Base-by-base conservation (phyloP, 2,329 filamentous ascomycete genomes). In the Aspergillus novofumigatus region DNA sequence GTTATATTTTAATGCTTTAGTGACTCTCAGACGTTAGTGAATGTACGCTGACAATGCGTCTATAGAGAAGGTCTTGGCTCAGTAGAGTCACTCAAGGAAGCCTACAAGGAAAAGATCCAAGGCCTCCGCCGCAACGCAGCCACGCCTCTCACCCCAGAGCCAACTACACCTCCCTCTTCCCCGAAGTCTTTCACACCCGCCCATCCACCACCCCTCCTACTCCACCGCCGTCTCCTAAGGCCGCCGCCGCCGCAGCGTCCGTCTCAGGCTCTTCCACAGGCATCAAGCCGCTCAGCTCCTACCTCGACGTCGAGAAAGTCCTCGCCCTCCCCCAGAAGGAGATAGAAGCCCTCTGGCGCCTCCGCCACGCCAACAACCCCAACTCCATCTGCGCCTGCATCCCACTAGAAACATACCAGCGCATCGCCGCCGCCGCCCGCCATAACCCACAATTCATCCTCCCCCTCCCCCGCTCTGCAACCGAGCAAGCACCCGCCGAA, bases 371-470 rank as follows among this genome's bases (percentile, higher is more conserved):
- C 44, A 75, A 81, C 17, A 86, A 89, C 62, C 79, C 86, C 0
- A 82, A 86, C 61, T 89, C 88, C 11, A 84, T 99, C n/a, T 95
- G 91, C 77, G 95, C 94, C 28, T 82, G 86, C 49, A 86, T 99
- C 56, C 88, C 91, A 0, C 74, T 87, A 2, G 72, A 82, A 2
- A 90, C 87, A n/a, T 97, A 92, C 78, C 72, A 78, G 35, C 80
- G 84, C 52, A 91, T 99, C 70, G 85, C 88, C 61, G 72, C 77
- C 0, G 85, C 86, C 2, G 94, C 92, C 14, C 86, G 85, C 62
- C 79, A 80, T 52, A 85, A 93, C 72, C 94, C 94, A 14, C 88
- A 92, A 66, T 99, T 99, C 77, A 88, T 99, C 55, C 84, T 99
- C 1, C 94, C 94, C 0, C 83, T 97, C 6, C 63, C 90, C 83